Evolutionary conservation across 2,329 filamentous ascomycete species (phyloP).

Genomic region (Hypoxylon sp.): DNA sequence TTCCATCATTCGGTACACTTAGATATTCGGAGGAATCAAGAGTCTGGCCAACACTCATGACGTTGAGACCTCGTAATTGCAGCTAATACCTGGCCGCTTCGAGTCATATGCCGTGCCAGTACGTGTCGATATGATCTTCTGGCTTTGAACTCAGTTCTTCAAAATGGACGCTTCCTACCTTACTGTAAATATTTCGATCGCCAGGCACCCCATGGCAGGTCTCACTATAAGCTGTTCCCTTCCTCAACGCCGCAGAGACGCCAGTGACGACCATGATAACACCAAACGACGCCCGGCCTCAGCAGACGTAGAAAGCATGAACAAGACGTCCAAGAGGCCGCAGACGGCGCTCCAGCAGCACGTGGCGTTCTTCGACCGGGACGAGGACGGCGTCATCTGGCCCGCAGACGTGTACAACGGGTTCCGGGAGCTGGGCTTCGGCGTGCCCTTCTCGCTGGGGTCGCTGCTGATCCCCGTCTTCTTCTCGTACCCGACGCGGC

Average conservation of each 20-base stretch:
- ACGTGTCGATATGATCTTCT: neutral
- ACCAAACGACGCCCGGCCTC: neutral
- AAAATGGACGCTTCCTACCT: neutral
- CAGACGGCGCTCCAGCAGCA: constrained; percentile 49
- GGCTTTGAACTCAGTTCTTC: neutral
- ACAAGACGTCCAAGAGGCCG: neutral
- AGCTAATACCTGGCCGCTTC: neutral
- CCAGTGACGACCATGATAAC: neutral
- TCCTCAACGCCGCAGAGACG: neutral
- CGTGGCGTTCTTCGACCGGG: constrained; percentile 52
- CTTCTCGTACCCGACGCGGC: constrained; percentile 55
- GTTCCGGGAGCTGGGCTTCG: constrained; percentile 52
- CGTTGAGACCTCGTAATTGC: constrained; percentile 19
- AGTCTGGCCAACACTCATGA: constrained; percentile 11
- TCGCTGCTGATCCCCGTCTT: constrained; percentile 50
- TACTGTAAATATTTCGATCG: neutral
- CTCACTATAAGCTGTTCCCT: constrained; percentile 7
- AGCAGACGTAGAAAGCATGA: neutral
- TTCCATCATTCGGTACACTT: neutral
- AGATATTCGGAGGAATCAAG: neutral
- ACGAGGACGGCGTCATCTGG: constrained; percentile 51
- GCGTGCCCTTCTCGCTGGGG: constrained; percentile 49
- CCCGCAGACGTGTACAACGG: constrained; percentile 51
- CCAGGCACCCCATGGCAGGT: constrained; percentile 6
- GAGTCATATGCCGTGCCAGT: neutral